phyloP scores from a whole-genome alignment of 2,329 filamentous ascomycete species.

The Penicillium polonicum region DNA sequence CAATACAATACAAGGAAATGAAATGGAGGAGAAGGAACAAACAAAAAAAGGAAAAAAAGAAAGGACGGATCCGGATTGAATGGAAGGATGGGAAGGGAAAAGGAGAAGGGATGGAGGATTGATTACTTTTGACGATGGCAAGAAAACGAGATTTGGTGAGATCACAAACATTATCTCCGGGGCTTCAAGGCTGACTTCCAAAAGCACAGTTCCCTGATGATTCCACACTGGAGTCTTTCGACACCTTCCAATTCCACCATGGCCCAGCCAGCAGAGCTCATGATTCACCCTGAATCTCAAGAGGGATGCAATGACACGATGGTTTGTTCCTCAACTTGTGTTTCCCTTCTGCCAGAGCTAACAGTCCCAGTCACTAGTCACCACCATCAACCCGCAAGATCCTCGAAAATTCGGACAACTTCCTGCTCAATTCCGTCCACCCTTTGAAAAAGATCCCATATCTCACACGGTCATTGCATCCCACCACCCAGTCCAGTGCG shows the following conservation, averaged over 20 bases:
- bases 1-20: neutral
- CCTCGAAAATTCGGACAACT: neutral
- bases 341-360: neutral
- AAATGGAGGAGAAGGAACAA: neutral
- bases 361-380: neutral
- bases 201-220: neutral
- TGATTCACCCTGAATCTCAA: neutral
- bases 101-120: neutral
- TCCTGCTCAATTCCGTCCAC: neutral
- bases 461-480: neutral
- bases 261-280: neutral
- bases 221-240: neutral
- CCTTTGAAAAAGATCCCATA: neutral
- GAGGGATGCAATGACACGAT: neutral
- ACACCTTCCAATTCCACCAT: neutral
- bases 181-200: neutral
- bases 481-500: neutral
- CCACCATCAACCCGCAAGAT: neutral
- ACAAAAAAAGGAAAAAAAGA: neutral
- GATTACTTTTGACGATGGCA: neutral
- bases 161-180: neutral
- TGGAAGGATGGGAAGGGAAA: neutral
- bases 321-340: neutral
- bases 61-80: neutral
- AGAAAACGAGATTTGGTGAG: neutral